A percentile compares a stretch with the other conserved stretches of the same genome.
These are phyloP conservation scores for Olyra latifolia DNA, from an alignment of 176 grass and related monocot genomes.

Conservation along the genomic window DNA sequence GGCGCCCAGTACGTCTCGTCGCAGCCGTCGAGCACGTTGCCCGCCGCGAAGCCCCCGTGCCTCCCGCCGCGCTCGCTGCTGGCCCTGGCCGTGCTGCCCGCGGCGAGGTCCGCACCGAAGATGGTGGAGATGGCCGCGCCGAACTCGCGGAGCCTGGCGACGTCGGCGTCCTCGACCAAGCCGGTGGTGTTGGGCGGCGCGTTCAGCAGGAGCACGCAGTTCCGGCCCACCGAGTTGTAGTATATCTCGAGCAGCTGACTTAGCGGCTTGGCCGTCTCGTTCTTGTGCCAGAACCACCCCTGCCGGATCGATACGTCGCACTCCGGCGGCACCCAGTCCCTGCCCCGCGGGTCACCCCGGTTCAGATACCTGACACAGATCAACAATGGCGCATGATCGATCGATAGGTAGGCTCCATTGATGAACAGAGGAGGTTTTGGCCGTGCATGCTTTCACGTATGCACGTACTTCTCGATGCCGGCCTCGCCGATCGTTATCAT, in stretches of 20 bases:
- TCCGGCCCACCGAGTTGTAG: slow-evolving; percentile 88
- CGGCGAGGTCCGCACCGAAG: slow-evolving; percentile 66
- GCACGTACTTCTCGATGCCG: slow-evolving; percentile 53
- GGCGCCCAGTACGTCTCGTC: slow-evolving; percentile 81
- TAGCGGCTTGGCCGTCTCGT: slow-evolving; percentile 86
- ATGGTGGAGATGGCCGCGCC: slow-evolving; percentile 51
- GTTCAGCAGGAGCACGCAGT: slow-evolving; percentile 97
- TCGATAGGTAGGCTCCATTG: not conserved
- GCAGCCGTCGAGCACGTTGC: slow-evolving; percentile 67
- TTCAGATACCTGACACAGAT: slow-evolving; percentile 70
- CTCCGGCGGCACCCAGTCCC: slow-evolving; percentile 90
- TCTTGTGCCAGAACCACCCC: slow-evolving; percentile 97
- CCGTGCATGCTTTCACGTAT: not conserved
- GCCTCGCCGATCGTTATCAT: slow-evolving; percentile 75
- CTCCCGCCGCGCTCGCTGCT: slow-evolving; percentile 71
- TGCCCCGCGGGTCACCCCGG: slow-evolving; percentile 60
- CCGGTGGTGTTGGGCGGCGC: slow-evolving; percentile 80
- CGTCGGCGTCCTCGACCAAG: slow-evolving; percentile 58
- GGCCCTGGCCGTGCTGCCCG: slow-evolving; percentile 49
- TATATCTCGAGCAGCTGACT: slow-evolving; percentile 69
- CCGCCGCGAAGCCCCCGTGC: slow-evolving; percentile 38
- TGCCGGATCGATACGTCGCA: slow-evolving; percentile 92
- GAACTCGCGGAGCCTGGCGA: slow-evolving; percentile 66
- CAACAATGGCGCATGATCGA: not conserved
- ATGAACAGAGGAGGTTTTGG: not conserved